Percentiles rank a stretch among this genome's conserved stretches.
Evolutionary conservation across 768 basidiomycete species (phyloP).

Genomic region (Galerina sulciceps): DNA sequence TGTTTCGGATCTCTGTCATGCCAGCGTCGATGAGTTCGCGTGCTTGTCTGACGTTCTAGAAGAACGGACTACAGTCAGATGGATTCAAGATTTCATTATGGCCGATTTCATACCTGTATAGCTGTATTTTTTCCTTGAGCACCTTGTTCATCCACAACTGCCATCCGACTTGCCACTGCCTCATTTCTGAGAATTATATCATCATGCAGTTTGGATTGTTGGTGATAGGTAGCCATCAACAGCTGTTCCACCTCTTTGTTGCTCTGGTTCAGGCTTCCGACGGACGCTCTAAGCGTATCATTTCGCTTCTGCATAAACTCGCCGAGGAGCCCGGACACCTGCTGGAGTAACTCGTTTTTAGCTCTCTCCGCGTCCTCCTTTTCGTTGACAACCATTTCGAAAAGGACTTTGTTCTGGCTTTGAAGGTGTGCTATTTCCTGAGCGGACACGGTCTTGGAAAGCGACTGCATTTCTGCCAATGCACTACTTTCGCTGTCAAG

Average conservation of each 20-base stretch:
- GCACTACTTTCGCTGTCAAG: conserved; percentile 58
- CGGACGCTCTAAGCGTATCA: conserved; percentile 60
- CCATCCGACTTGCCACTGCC: conserved; percentile 43
- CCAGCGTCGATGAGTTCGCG: conserved; percentile 45
- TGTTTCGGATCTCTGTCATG: conserved; percentile 46
- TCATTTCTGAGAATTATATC: conserved; percentile 43
- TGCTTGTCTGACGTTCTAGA: conserved; percentile 46
- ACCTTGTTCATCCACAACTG: conserved; percentile 51
- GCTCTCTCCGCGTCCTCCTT: conserved; percentile 66
- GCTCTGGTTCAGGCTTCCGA: conserved; percentile 54
- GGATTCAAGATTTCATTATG: not conserved
- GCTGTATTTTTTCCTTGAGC: conserved; percentile 61
- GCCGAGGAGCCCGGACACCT: conserved; percentile 71
- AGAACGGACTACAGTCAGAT: not conserved
- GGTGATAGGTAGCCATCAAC: conserved; percentile 48
- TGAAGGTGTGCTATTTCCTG: conserved; percentile 65
- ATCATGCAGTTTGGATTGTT: conserved; percentile 51
- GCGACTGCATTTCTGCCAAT: conserved; percentile 49
- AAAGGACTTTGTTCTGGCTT: conserved; percentile 71
- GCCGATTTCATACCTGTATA: conserved; percentile 50
- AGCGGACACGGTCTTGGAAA: conserved; percentile 45
- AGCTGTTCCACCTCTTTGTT: conserved; percentile 60
- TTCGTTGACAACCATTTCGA: conserved; percentile 66
- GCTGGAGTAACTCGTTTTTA: conserved; percentile 75
- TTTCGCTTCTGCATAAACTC: conserved; percentile 75